These are phyloP conservation scores for Populus trichocarpa DNA, from an alignment of 441 rosid genomes.

Conservation along the genomic window DNA sequence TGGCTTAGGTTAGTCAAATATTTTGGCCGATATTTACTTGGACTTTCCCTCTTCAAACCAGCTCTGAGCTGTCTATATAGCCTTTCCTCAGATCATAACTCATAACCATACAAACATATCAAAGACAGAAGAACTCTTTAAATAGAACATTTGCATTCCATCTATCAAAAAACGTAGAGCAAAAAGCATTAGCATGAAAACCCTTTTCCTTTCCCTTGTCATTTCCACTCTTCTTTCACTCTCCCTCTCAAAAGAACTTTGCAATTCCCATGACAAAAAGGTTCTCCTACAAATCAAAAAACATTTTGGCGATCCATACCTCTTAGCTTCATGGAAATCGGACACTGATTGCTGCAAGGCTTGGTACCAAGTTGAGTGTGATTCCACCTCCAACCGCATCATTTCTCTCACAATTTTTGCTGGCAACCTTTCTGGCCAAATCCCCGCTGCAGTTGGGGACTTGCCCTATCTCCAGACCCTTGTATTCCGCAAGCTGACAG, in stretches of 20 bases:
- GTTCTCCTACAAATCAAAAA: slow-evolving; percentile 56
- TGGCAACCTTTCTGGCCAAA: slow-evolving; percentile 48
- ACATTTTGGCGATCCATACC: slow-evolving; percentile 53
- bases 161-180: neutral
- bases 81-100: too few relatives aligned
- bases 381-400: slow-evolving; percentile 44
- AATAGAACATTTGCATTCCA: neutral
- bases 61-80: too few relatives aligned
- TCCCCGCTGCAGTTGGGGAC: slow-evolving; percentile 54
- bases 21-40: too few relatives aligned
- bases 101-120: neutral
- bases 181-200: neutral
- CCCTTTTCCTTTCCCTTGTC: slow-evolving; percentile 11
- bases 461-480: slow-evolving; percentile 55
- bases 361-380: slow-evolving; percentile 64
- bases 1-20: too few relatives aligned
- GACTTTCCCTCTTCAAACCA: too few relatives aligned
- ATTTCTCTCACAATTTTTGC: slow-evolving; percentile 43
- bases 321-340: slow-evolving; percentile 61
- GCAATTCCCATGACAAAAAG: slow-evolving; percentile 46
- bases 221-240: slow-evolving; percentile 26
- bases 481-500: slow-evolving; percentile 42
- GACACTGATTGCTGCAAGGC: slow-evolving; percentile 50
- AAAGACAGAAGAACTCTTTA: neutral
- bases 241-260: slow-evolving; percentile 30